Evolutionary conservation across 1,284 basidiomycete species (phyloP).

Genomic region (Entoloma clypeatum): DNA sequence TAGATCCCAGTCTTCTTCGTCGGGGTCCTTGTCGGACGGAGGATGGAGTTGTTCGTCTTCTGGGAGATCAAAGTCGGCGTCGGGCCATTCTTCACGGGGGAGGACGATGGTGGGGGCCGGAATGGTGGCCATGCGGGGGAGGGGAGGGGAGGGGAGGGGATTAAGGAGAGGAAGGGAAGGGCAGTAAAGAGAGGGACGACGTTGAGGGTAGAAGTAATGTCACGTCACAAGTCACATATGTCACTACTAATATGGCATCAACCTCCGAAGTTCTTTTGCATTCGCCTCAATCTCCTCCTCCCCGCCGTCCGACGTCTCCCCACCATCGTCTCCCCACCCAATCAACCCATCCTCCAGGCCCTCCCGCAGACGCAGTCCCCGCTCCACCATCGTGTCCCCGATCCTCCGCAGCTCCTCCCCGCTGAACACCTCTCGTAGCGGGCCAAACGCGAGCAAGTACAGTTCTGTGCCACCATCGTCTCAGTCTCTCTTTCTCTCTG

Average conservation of each 20-base stretch:
- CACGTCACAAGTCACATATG: slow-evolving; percentile 16
- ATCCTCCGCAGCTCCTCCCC: slow-evolving; percentile 64
- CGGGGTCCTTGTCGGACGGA: slow-evolving; percentile 59
- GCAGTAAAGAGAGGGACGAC: slow-evolving; percentile 12
- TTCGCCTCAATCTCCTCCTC: slow-evolving; percentile 59
- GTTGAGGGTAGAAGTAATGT: slow-evolving; percentile 20
- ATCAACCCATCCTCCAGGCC: slow-evolving; percentile 63
- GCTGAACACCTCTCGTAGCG: slow-evolving; percentile 66
- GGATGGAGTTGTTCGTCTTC: slow-evolving; percentile 65
- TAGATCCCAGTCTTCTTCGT: slow-evolving; percentile 72
- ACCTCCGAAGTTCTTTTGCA: slow-evolving; percentile 53
- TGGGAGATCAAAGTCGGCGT: slow-evolving; percentile 79
- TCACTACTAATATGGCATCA: slow-evolving; percentile 60
- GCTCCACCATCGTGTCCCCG: slow-evolving; percentile 78
- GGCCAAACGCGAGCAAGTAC: slow-evolving; percentile 82
- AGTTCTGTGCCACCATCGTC: slow-evolving; percentile 50
- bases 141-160: slow-evolving; percentile 12
- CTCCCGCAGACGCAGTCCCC: slow-evolving; percentile 68
- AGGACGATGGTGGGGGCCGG: slow-evolving; percentile 52
- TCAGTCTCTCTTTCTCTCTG: slow-evolving; percentile 5
- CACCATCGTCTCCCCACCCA: slow-evolving; percentile 34
- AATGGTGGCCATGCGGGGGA: slow-evolving; percentile 49
- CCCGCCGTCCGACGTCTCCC: slow-evolving; percentile 31
- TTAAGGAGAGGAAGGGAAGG: slow-evolving; percentile 17
- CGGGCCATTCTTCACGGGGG: slow-evolving; percentile 72